These are phyloP conservation scores for Fusarium sterilihyphosum DNA, from an alignment of 2,329 filamentous ascomycete species.

Conservation along the genomic window DNA sequence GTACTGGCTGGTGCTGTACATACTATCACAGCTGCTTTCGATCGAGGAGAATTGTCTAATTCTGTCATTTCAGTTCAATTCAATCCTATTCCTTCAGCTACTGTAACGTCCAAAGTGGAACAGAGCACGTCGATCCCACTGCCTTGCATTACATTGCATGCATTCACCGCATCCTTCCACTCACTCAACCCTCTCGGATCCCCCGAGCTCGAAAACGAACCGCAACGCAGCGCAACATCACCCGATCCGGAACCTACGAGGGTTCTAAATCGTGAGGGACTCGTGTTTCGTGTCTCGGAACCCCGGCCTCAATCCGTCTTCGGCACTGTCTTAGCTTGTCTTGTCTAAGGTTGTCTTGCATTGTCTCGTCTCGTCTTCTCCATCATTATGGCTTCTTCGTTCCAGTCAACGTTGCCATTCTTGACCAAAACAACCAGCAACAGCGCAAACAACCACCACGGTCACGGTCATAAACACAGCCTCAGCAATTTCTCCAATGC, in stretches of 20 bases:
- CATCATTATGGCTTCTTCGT: slow-evolving; percentile 41
- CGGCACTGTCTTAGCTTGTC: slow-evolving; percentile 11
- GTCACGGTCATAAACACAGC: slow-evolving; percentile 47
- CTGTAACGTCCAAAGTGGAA: slow-evolving; percentile 32
- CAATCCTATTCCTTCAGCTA: neutral
- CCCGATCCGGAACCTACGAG: slow-evolving; percentile 35
- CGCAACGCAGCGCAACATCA: slow-evolving; percentile 22
- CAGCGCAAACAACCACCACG: slow-evolving; percentile 19
- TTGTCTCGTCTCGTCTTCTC: slow-evolving; percentile 13
- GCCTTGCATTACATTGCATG: slow-evolving; percentile 28
- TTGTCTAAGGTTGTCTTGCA: neutral
- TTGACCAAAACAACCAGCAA: slow-evolving; percentile 49
- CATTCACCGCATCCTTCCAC: slow-evolving; percentile 39
- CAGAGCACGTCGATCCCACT: slow-evolving; percentile 29
- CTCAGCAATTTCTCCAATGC: slow-evolving; percentile 49
- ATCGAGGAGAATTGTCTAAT: slow-evolving; percentile 11
- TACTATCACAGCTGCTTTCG: slow-evolving; percentile 5
- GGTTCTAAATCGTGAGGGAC: slow-evolving; percentile 14
- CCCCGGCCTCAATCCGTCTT: slow-evolving; percentile 21
- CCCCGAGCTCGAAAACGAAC: slow-evolving; percentile 14
- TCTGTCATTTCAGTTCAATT: neutral
- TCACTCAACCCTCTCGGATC: slow-evolving; percentile 27
- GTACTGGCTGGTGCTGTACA: slow-evolving; percentile 1
- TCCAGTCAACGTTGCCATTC: slow-evolving; percentile 53
- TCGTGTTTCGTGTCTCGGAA: slow-evolving; percentile 31